These are phyloP conservation scores for Ilex aquifolium DNA, from an alignment of 257 asterid species.

Conservation along the genomic window DNA sequence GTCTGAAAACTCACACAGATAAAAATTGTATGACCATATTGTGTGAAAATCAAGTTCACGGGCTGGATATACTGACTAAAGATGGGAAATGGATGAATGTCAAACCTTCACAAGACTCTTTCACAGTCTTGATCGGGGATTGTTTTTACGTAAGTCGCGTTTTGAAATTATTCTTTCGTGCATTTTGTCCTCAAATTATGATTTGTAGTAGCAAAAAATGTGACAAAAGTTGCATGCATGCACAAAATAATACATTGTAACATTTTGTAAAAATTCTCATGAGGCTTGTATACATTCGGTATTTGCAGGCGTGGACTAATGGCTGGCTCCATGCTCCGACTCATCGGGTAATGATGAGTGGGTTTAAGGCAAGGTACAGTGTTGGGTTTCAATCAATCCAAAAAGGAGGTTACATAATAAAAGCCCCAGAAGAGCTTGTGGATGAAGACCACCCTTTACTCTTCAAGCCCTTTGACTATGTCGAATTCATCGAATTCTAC, in stretches of 20 bases:
- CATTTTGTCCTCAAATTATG: too few species aligned
- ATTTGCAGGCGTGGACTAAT: constrained; percentile 60
- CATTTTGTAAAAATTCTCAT: too few species aligned
- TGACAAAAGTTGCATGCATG: too few species aligned
- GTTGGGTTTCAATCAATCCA: constrained; percentile 34
- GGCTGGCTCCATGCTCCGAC: constrained; percentile 37
- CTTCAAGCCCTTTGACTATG: constrained; percentile 46
- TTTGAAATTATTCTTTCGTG: too few species aligned
- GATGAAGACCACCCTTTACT: constrained; percentile 50
- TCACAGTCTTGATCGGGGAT: constrained; percentile 48
- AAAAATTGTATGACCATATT: constrained; percentile 39
- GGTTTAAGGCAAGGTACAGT: constrained; percentile 40
- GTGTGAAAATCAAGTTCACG: constrained; percentile 27
- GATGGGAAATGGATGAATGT: constrained; percentile 46
- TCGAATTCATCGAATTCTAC: constrained; percentile 34
- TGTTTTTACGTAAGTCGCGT: constrained; percentile 29
- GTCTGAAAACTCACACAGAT: constrained; percentile 45
- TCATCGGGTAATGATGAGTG: constrained; percentile 48
- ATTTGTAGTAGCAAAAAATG: too few species aligned
- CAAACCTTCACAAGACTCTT: constrained; percentile 31
- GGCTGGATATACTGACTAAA: constrained; percentile 35
- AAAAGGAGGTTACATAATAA: constrained; percentile 26
- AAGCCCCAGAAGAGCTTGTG: constrained; percentile 41
- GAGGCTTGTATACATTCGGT: too few species aligned
- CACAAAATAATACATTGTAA: too few species aligned